Conservation (phyloP, 1,284 basidiomycete species). For the Athelia psychrophila region DNA sequence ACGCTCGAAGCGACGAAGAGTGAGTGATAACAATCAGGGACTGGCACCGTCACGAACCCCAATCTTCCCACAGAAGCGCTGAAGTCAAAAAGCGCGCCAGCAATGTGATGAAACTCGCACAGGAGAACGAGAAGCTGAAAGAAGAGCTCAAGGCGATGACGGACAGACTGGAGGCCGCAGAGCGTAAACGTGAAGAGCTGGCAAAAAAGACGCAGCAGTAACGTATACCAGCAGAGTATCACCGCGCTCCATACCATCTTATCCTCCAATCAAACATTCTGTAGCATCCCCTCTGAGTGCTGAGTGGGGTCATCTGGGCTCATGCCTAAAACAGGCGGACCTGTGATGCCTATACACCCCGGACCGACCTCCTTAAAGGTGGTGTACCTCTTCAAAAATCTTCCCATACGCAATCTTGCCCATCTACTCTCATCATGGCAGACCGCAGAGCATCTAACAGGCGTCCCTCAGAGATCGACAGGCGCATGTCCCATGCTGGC, state of each 20-base stretch:
- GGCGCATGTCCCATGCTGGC: conserved; percentile 19
- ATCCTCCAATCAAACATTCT: too few species aligned
- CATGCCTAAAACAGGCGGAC: too few species aligned
- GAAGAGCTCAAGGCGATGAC: conserved; percentile 72
- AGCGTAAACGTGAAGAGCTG: conserved; percentile 59
- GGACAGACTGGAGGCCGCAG: conserved; percentile 69
- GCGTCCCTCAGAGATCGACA: conserved; percentile 34
- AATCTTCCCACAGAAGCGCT: conserved; percentile 37
- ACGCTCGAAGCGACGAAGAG: conserved; percentile 16
- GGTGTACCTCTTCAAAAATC: neutral
- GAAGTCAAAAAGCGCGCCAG: conserved; percentile 73
- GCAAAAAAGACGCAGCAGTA: conserved; percentile 23
- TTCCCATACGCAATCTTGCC: neutral
- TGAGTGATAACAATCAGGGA: conserved; percentile 25
- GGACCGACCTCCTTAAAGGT: too few species aligned
- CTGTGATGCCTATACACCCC: too few species aligned
- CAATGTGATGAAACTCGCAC: conserved; percentile 68
- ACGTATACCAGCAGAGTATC: too few species aligned
- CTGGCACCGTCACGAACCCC: conserved; percentile 6
- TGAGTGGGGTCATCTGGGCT: too few species aligned
- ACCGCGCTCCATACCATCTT: too few species aligned
- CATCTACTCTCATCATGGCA: neutral
- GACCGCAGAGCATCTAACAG: conserved; percentile 22
- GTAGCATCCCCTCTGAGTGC: too few species aligned
- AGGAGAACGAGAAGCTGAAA: conserved; percentile 77